These are phyloP conservation scores for Epichloe uncinata DNA, from an alignment of 2,329 filamentous ascomycete species.

Conservation along the genomic window DNA sequence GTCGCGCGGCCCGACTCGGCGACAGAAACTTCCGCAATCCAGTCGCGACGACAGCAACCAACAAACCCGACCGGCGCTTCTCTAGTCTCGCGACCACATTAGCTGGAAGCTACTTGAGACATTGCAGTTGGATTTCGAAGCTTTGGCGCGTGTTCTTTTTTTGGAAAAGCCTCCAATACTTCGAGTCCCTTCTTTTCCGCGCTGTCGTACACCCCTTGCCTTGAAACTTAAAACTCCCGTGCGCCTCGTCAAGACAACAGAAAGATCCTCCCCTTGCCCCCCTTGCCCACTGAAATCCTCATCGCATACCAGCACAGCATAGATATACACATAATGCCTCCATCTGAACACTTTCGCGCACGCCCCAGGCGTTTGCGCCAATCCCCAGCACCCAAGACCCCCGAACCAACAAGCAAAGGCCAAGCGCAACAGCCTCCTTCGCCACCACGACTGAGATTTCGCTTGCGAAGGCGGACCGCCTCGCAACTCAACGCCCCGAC, in stretches of 20 bases:
- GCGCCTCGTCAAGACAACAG: constrained; percentile 2
- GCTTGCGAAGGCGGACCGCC: constrained; percentile 40
- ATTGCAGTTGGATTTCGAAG: not conserved
- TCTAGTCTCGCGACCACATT: not conserved
- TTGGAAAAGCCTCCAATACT: not conserved
- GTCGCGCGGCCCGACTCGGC: constrained; percentile 5
- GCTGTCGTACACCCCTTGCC: not conserved
- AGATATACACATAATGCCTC: constrained; percentile 25
- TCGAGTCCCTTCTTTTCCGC: not conserved
- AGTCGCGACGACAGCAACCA: constrained; percentile 6
- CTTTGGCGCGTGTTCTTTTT: not conserved
- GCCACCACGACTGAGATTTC: constrained; percentile 39
- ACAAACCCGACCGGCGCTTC: not conserved
- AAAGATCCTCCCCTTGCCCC: not conserved
- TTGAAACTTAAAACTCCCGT: constrained; percentile 10
- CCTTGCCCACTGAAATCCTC: not conserved
- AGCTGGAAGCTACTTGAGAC: not conserved
- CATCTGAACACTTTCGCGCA: constrained; percentile 31
- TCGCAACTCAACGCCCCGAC: constrained; percentile 43
- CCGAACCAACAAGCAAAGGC: constrained; percentile 31
- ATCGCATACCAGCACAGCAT: constrained; percentile 12
- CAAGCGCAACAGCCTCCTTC: constrained; percentile 31
- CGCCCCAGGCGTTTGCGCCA: constrained; percentile 30
- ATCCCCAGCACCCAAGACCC: constrained; percentile 32
- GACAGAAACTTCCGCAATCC: constrained; percentile 4